Evolutionary conservation across 1,284 basidiomycete genomes (phyloP).

Genomic region (Moesziomyces parantarcticus): DNA sequence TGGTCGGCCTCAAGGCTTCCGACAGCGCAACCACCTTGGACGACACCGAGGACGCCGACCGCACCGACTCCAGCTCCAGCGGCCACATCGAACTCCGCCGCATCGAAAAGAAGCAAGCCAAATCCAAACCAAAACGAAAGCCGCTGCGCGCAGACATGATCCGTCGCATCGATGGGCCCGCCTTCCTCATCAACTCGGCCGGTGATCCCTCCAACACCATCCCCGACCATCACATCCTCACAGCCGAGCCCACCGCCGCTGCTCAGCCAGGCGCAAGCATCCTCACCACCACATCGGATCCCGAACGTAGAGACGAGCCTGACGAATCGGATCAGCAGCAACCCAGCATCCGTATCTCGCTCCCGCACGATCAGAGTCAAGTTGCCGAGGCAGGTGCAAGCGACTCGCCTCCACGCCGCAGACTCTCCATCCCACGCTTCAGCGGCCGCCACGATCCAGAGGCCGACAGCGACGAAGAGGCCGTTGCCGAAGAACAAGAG

Average conservation of each 20-base stretch:
- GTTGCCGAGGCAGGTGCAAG: background rate
- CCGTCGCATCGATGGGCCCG: constrained; percentile 62
- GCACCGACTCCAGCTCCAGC: constrained; percentile 47
- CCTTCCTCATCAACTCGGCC: constrained; percentile 64
- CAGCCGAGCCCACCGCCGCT: constrained; percentile 11
- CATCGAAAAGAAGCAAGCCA: constrained; percentile 38
- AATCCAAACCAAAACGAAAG: constrained; percentile 43
- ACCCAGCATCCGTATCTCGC: constrained; percentile 45
- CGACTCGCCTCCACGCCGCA: constrained; percentile 9
- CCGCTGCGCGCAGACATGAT: constrained; percentile 66
- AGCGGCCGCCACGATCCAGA: constrained; percentile 29
- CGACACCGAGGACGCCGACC: constrained; percentile 33
- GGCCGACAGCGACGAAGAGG: constrained; percentile 34
- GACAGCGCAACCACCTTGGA: constrained; percentile 41
- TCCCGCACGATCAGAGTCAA: constrained; percentile 14
- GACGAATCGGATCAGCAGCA: constrained; percentile 14
- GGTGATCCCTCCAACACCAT: constrained; percentile 47
- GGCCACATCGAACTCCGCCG: constrained; percentile 35
- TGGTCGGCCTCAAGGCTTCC: constrained; percentile 51
- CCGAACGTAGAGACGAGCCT: constrained; percentile 4
- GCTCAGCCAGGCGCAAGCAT: constrained; percentile 26
- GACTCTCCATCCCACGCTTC: constrained; percentile 42
- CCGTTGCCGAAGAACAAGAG: constrained; percentile 11
- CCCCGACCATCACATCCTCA: constrained; percentile 20
- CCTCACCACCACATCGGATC: constrained; percentile 13